Evolutionary conservation across 1,284 basidiomycete species (phyloP), one percentile per base, ranked within the genome.

Genomic region (Ganoderma lingzhi): DNA sequence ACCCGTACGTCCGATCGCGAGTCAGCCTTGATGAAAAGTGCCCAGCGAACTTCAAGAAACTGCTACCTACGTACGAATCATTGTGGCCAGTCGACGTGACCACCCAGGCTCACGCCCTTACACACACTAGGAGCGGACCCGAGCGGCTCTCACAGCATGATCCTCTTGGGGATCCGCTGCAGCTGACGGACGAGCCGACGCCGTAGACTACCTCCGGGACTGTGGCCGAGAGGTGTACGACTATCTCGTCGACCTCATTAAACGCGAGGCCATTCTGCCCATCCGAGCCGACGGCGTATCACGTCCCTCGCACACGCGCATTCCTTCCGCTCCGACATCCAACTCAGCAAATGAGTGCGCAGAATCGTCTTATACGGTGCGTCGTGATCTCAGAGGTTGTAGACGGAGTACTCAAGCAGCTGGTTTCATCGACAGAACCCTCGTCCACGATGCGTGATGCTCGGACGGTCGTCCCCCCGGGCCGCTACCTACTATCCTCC

Each of bases 181-280:
- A 4, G 19, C 41, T 17, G 39, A 48, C 30, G 37, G 3, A 3
- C 10, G 3, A 12, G 28, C 63, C 2, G 32, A 62, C 14, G 73
- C 67, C 28, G 71, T 64, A 39, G 62, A 74, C 35, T 19, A 71
- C 56, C 64, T 73, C 14, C 61, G 62, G 15, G 73, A 74, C 19
- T 69, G 74, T 60, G 69, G 71, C 15, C 68, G 73, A 37, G 45
- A 67, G 65, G 23, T 63, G 17, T 55, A 53, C 44, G 48, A 51
- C 48, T 35, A 48, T 8, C 62, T 63, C 10, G 44, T 41, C 1
- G 30, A 63, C 48, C 32, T 55, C 10, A 14, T 53, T 6, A 35
- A 35, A n/a, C 48, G 32, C 37, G 48, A 63, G 44, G 19, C 15
- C 6, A 63, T 55, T 28, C 48, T 45, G 0, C 42, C 14, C 23